Evolutionary conservation across 139 green algal genomes (phyloP).

Genomic region (Pleodorina starrii): DNA sequence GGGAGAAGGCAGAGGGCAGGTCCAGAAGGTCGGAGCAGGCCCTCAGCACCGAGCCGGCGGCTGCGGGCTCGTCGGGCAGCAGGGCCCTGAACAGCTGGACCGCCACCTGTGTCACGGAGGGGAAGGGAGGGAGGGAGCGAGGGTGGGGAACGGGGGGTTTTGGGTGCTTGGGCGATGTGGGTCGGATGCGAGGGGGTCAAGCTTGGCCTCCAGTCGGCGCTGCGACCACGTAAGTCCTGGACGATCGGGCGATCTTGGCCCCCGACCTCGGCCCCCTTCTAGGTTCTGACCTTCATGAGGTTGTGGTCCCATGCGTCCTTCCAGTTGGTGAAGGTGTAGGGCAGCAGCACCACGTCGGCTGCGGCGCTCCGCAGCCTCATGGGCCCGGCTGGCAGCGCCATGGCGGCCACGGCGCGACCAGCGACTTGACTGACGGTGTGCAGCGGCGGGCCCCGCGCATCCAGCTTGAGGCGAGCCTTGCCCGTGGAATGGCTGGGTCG

Average conservation of each 20-base stretch:
- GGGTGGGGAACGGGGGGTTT: no score
- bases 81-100: background rate
- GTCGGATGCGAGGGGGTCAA: no score
- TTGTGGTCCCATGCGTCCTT: conserved; percentile 21
- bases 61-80: conserved; percentile 4
- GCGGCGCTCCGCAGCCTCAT: conserved; percentile 14
- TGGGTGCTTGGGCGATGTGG: no score
- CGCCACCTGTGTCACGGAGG: background rate
- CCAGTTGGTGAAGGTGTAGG: conserved; percentile 45
- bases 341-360: conserved; percentile 10
- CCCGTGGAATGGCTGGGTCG: background rate
- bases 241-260: no score
- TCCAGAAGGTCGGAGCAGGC: conserved; percentile 23
- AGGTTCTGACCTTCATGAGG: conserved; percentile 44
- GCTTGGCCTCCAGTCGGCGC: no score
- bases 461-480: conserved; percentile 8
- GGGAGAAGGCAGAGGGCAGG: background rate
- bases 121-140: no score
- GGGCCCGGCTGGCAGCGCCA: background rate
- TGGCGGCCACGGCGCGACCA: background rate
- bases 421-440: conserved; percentile 34
- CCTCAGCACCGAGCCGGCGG: background rate
- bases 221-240: no score
- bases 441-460: conserved; percentile 1
- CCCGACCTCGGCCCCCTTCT: no score